These are phyloP conservation scores for Cordyceps javanica DNA, from an alignment of 2,329 filamentous ascomycete genomes.

Conservation along the genomic window DNA sequence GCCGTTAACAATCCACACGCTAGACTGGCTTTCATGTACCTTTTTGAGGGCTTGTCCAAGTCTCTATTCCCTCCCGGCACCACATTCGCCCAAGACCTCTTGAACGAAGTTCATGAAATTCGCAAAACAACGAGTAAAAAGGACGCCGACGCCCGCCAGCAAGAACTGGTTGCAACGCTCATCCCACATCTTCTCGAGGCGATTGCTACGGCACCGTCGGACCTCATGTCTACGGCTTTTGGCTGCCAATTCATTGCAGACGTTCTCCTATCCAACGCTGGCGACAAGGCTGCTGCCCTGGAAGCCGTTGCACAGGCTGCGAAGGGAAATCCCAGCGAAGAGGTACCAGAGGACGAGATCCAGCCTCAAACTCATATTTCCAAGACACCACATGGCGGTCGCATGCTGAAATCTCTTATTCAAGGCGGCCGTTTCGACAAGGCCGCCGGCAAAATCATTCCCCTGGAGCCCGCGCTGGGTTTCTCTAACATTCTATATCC, in stretches of 20 bases:
- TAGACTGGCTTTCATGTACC: slow-evolving; percentile 67
- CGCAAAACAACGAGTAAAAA: slow-evolving; percentile 88
- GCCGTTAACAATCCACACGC: slow-evolving; percentile 61
- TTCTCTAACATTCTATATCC: slow-evolving; percentile 82
- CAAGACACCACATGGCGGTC: slow-evolving; percentile 58
- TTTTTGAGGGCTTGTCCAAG: slow-evolving; percentile 63
- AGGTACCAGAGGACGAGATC: slow-evolving; percentile 34
- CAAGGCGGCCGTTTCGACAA: slow-evolving; percentile 83
- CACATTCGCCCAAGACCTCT: slow-evolving; percentile 59
- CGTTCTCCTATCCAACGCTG: slow-evolving; percentile 67
- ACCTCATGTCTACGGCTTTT: slow-evolving; percentile 68
- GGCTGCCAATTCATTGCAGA: slow-evolving; percentile 84
- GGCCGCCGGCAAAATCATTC: slow-evolving; percentile 61
- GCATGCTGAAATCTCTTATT: slow-evolving; percentile 87
- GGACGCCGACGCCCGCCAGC: slow-evolving; percentile 66
- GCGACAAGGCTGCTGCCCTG: slow-evolving; percentile 71
- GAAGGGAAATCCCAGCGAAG: slow-evolving; percentile 45
- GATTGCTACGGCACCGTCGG: slow-evolving; percentile 60
- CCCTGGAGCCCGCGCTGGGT: slow-evolving; percentile 67
- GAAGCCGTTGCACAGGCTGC: slow-evolving; percentile 61
- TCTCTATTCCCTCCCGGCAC: slow-evolving; percentile 56
- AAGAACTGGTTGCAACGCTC: slow-evolving; percentile 68
- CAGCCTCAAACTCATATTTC: slow-evolving; percentile 49
- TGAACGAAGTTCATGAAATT: slow-evolving; percentile 73
- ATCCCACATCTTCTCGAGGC: slow-evolving; percentile 70